phyloP scores from a whole-genome alignment of 331 rosid genomes.

The Dryas integrifolia region DNA sequence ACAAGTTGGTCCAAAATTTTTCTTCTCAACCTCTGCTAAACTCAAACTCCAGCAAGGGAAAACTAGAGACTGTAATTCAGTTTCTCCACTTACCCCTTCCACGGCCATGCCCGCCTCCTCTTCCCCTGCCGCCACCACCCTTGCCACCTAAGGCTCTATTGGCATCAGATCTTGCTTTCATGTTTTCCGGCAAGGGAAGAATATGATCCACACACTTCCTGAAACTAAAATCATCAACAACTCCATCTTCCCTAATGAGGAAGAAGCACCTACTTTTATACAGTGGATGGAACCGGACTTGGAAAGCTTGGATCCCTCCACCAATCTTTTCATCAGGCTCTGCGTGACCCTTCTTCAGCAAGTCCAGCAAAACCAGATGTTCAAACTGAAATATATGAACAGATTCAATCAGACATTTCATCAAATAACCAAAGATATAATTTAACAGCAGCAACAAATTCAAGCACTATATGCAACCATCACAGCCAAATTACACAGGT shows the following conservation, averaged over 20 bases:
- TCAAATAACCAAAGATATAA: background rate
- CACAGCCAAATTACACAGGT: background rate
- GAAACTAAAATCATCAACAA: conserved; percentile 85
- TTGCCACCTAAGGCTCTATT: conserved; percentile 52
- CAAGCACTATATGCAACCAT: background rate
- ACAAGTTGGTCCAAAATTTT: background rate
- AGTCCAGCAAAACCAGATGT: conserved; percentile 60
- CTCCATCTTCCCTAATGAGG: conserved; percentile 66
- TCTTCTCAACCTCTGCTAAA: background rate
- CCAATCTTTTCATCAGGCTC: conserved; percentile 69
- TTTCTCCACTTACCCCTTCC: conserved; percentile 49
- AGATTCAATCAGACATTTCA: conserved; percentile 2
- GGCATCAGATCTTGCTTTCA: conserved; percentile 52
- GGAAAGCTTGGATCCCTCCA: conserved; percentile 56
- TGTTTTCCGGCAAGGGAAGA: conserved; percentile 76
- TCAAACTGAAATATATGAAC: conserved; percentile 64
- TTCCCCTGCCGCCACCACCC: conserved; percentile 42
- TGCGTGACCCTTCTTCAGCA: conserved; percentile 73
- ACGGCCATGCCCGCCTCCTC: conserved; percentile 42
- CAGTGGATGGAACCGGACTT: conserved; percentile 64
- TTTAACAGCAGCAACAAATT: background rate
- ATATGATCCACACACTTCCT: conserved; percentile 82
- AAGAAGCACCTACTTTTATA: conserved; percentile 85
- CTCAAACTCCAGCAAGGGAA: background rate
- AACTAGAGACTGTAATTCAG: conserved; percentile 31